These are phyloP conservation scores for Mariannaea sp. DNA, from an alignment of 2,329 filamentous ascomycete species.

Conservation along the genomic window DNA sequence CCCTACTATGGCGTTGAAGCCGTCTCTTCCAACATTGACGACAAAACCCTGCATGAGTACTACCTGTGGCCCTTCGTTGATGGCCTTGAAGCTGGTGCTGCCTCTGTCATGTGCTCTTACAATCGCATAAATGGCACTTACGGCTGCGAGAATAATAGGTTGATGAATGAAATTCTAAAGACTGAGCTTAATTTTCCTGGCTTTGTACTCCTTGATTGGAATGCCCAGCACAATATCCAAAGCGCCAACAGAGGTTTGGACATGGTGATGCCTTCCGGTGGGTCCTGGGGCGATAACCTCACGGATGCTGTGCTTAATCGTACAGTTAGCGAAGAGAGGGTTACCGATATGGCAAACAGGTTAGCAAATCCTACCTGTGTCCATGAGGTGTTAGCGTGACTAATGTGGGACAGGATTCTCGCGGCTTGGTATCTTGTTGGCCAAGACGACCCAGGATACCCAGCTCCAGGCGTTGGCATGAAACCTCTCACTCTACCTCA, in stretches of 20 bases:
- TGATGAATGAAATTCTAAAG: constrained; percentile 72
- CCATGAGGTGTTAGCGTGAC: not conserved
- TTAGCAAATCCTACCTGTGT: constrained; percentile 30
- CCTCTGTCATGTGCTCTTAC: constrained; percentile 70
- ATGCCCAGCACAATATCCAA: constrained; percentile 64
- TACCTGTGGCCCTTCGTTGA: constrained; percentile 72
- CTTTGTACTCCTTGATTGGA: constrained; percentile 72
- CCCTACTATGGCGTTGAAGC: constrained; percentile 53
- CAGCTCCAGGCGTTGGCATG: constrained; percentile 55
- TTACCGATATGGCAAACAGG: constrained; percentile 81
- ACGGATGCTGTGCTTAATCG: constrained; percentile 78
- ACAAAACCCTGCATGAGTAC: constrained; percentile 67
- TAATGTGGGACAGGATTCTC: constrained; percentile 59
- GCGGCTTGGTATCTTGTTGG: constrained; percentile 63
- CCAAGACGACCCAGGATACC: constrained; percentile 53
- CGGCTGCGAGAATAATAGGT: constrained; percentile 72
- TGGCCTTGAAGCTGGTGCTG: constrained; percentile 60
- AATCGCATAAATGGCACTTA: constrained; percentile 75
- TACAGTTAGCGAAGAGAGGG: constrained; percentile 68
- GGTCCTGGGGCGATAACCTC: constrained; percentile 68
- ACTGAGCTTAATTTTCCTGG: constrained; percentile 68
- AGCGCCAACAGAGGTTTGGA: constrained; percentile 66
- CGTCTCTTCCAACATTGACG: constrained; percentile 66
- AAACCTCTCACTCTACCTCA: constrained; percentile 63
- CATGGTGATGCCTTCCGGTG: constrained; percentile 67